Percentiles rank a stretch among this genome's conserved stretches.
These are phyloP conservation scores for Cruciata laevipes DNA, from an alignment of 257 asterid genomes.

Conservation along the genomic window DNA sequence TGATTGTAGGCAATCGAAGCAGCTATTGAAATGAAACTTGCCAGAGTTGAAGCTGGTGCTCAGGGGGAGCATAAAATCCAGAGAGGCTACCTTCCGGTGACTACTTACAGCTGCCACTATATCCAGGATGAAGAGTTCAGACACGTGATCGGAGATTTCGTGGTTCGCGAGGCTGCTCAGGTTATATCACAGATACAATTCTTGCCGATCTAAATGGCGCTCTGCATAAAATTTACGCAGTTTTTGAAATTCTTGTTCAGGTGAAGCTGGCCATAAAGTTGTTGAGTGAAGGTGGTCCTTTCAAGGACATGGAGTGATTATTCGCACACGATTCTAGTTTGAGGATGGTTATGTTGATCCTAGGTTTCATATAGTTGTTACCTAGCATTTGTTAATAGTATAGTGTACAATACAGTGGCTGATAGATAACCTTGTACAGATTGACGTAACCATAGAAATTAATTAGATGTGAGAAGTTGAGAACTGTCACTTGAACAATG, in stretches of 20 bases:
- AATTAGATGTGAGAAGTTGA: too few relatives aligned
- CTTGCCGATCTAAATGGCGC: not conserved
- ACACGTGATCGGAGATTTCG: slow-evolving; percentile 56
- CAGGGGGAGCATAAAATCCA: slow-evolving; percentile 98
- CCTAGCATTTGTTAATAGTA: too few relatives aligned
- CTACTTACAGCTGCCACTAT: slow-evolving; percentile 84
- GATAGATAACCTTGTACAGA: not conserved
- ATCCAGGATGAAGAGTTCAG: slow-evolving; percentile 69
- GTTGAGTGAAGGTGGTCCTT: slow-evolving; percentile 74
- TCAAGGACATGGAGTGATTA: slow-evolving; percentile 38
- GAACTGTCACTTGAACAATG: too few relatives aligned
- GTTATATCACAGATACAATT: slow-evolving; percentile 22
- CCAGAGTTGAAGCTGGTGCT: slow-evolving; percentile 93
- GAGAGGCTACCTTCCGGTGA: slow-evolving; percentile 85
- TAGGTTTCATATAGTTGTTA: too few relatives aligned
- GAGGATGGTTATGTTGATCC: not conserved
- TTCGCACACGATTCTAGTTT: not conserved
- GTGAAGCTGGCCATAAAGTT: slow-evolving; percentile 64
- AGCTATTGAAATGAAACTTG: slow-evolving; percentile 80
- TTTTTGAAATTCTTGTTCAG: slow-evolving; percentile 31
- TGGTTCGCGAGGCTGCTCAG: slow-evolving; percentile 83
- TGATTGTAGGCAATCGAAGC: slow-evolving; percentile 86
- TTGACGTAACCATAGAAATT: not conserved
- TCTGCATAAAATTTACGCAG: not conserved
- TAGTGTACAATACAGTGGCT: not conserved